Percentiles rank a stretch among this genome's conserved stretches.
These are phyloP conservation scores for Fomitopsis serialis DNA, from an alignment of 768 basidiomycete genomes.

Conservation along the genomic window DNA sequence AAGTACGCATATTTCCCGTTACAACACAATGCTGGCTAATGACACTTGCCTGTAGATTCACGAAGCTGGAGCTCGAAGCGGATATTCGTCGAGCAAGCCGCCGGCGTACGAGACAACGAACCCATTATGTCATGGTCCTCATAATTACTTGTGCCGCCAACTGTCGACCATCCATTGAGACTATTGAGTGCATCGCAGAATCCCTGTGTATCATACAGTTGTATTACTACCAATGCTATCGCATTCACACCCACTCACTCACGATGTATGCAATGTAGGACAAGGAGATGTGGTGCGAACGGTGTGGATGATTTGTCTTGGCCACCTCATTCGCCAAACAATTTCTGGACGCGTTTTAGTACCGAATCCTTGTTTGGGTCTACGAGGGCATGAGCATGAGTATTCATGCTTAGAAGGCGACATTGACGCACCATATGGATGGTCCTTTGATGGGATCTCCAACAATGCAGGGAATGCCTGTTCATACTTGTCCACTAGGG, in stretches of 20 bases:
- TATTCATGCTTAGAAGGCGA: neutral
- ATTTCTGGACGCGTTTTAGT: slow-evolving; percentile 93
- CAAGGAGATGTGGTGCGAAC: too few relatives aligned
- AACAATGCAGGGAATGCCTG: slow-evolving; percentile 95
- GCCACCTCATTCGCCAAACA: slow-evolving; percentile 75
- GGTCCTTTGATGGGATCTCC: slow-evolving; percentile 98
- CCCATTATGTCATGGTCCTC: slow-evolving; percentile 65
- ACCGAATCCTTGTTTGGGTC: slow-evolving; percentile 96
- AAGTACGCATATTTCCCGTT: slow-evolving; percentile 41
- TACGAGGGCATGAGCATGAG: slow-evolving; percentile 25
- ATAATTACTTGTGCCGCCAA: slow-evolving; percentile 9
- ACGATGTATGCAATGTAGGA: too few relatives aligned
- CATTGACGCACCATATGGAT: slow-evolving; percentile 79
- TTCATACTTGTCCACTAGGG: slow-evolving; percentile 90
- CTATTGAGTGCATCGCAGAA: neutral
- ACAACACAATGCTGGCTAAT: slow-evolving; percentile 20
- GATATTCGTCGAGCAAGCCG: slow-evolving; percentile 63
- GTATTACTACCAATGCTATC: slow-evolving; percentile 2
- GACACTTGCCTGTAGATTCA: slow-evolving; percentile 49
- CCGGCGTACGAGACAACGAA: slow-evolving; percentile 66
- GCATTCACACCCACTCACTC: too few relatives aligned
- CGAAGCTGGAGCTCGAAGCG: slow-evolving; percentile 55
- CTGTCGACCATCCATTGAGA: neutral
- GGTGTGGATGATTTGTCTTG: neutral
- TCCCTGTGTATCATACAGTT: neutral